A percentile compares a stretch with the other conserved stretches of the same genome.
Evolutionary conservation across 306 rosid species (phyloP).

Genomic region (Boehmeria nivea): DNA sequence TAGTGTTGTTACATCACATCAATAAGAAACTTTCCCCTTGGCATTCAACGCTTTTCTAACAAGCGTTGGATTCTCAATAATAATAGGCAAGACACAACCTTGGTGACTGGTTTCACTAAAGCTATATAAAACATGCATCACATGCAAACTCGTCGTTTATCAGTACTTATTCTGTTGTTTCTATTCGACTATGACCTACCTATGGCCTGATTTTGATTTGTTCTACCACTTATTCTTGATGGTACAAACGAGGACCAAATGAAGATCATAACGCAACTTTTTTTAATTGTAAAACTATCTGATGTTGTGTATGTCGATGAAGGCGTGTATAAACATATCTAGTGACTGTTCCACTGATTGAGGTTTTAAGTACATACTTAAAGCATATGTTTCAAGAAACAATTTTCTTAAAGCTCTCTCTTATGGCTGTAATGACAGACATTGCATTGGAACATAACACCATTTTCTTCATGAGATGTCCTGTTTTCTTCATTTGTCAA

Average conservation of each 20-base stretch:
- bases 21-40: background rate
- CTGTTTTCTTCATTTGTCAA: too few species aligned
- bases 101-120: background rate
- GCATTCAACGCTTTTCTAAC: background rate
- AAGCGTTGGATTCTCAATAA: background rate
- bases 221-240: background rate
- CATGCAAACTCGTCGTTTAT: conserved; percentile 2
- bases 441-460: too few species aligned
- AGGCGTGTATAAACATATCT: too few species aligned
- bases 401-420: too few species aligned
- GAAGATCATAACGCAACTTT: background rate
- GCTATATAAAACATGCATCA: background rate
- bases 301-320: too few species aligned
- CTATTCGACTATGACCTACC: background rate
- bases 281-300: background rate
- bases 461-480: too few species aligned
- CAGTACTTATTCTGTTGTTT: background rate
- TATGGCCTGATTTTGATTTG: background rate
- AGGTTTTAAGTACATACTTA: too few species aligned
- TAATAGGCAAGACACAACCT: background rate
- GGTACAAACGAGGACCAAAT: background rate
- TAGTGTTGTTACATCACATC: conserved; percentile 1
- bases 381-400: too few species aligned
- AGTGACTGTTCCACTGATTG: too few species aligned
- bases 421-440: too few species aligned